Evolutionary conservation across 1,139 yeast genomes (phyloP), one percentile per base, ranked within the genome.

Genomic region (Meyerozyma carpophila): DNA sequence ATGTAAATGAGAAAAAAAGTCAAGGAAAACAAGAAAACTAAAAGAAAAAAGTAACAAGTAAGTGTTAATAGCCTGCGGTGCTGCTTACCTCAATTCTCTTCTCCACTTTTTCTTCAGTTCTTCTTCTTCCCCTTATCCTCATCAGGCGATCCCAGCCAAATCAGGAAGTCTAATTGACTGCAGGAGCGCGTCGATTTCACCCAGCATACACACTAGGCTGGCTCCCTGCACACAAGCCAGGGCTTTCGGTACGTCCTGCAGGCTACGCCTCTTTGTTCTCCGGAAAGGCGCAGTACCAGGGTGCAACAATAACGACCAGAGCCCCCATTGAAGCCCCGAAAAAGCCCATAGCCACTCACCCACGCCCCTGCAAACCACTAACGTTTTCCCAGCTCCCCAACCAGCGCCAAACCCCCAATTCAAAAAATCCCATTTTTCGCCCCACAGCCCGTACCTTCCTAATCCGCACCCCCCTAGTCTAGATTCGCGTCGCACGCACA

Each of bases 391-490:
- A 8, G 24, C 24, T 3, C 8, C 8, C 8, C 24, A 21, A 21
- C 6, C 4, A 21, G 8, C 24, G 8, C 24, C 24, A 21, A 21
- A 21, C 24, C 24, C 24, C 8, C 5, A 21, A 21, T 16, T 3
- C 18, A 2, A 16, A 16, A 16, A 16, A 16, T 16, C 24, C 6
- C 8, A 21, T 21, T 21, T 21, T 21, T 21, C 24, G 24, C 8
- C 6, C 24, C 34, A 34, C 37, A 34, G 37, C 37, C 37, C 7
- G n/a, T 27, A 34, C 37, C 37, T 34, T 9, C 37, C n/a, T 21
- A 13, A 20, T 34, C 26, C 37, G 37, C 26, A 34, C 37, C 27
- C 37, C 37, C 36, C 37, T 34, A 18, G 37, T 34, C 37, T 34
- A 34, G 26, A 34, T 5, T 34, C 37, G 37, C 37, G 37, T 18